Evolutionary conservation across 2,329 filamentous ascomycete species (phyloP).

Genomic region (Aureobasidium sp.): DNA sequence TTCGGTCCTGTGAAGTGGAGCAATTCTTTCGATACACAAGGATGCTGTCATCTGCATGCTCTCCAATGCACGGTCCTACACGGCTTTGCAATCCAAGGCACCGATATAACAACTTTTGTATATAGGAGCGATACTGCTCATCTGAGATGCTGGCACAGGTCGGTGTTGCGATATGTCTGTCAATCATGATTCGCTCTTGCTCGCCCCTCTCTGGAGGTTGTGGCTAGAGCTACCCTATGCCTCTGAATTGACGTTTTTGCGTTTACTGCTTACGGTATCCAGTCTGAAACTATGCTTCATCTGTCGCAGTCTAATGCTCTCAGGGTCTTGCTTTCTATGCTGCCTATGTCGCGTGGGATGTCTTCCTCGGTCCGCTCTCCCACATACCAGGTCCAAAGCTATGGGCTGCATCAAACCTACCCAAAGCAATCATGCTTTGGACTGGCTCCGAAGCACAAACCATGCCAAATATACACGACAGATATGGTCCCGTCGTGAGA

Average conservation of each 20-base stretch:
- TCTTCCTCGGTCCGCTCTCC: slow-evolving; percentile 39
- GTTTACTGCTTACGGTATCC: neutral
- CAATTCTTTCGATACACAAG: too few species aligned
- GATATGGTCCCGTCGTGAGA: slow-evolving; percentile 42
- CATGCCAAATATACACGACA: slow-evolving; percentile 28
- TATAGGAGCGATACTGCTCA: neutral
- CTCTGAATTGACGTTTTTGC: neutral
- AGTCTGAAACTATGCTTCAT: neutral
- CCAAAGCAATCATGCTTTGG: slow-evolving; percentile 17
- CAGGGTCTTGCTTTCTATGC: neutral
- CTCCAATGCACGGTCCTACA: neutral
- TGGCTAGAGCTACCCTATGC: neutral
- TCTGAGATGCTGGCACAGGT: neutral
- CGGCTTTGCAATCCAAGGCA: neutral
- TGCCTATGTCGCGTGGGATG: slow-evolving; percentile 27
- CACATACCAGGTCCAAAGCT: slow-evolving; percentile 38
- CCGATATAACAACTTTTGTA: neutral
- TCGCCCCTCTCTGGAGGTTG: neutral
- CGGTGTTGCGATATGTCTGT: neutral
- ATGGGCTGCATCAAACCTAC: slow-evolving; percentile 28
- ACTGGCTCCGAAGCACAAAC: slow-evolving; percentile 16
- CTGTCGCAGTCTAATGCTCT: neutral
- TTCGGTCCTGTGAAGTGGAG: neutral
- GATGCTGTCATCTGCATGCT: neutral
- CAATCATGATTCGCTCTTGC: neutral